Base-by-base conservation (phyloP, 768 basidiomycete species). In the Tylopilus cervinicoccineus region DNA sequence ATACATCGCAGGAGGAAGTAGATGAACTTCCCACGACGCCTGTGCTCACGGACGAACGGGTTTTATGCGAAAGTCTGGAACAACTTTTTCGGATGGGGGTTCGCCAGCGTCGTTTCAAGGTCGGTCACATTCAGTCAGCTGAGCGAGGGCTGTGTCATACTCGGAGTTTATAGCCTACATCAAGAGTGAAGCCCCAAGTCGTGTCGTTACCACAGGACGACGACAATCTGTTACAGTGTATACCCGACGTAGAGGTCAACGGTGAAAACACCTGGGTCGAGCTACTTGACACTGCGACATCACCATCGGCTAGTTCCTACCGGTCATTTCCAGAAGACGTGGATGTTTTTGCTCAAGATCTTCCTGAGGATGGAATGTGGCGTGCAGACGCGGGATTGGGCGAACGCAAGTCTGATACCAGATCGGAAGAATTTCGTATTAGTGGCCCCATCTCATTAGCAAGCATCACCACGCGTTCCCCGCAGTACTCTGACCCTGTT, bases 51-150 rank as follows among this genome's bases (percentile, higher is more conserved):
- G 66, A 70, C 19, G 68, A 73, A 55, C 65, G 66, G 31, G 66
- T 66, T 17, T 55, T 82, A 33, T 68, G 57, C 51, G 58, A 73
- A 34, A 64, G 70, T 17, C 58, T 81, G 65, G 74, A 77, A 48
- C 64, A 66, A 36, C 55, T 78, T 23, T 79, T 75, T 53, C 68
- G 71, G 45, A 48, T 56, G 42, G 70, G 72, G 10, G 62, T 77
- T 56, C 68, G 70, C 36, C 70, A 69, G 10, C 67, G 68, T 13
- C 68, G 55, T 38, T 77, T 79, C 63, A 78, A 78, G 76, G 80
- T 78, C 52, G 50, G 62, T 61, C 34, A 23, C 23, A 46, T 50
- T 41, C 43, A 37, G 11, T 51, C 19, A 28, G n/a, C 23, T 43
- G 44, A 44, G 33, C 17, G 29, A 29, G 41, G 27, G 6, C 36